Evolutionary conservation across 108 stramenopile species (phyloP).

Genomic region (Epithemia pelagica): DNA sequence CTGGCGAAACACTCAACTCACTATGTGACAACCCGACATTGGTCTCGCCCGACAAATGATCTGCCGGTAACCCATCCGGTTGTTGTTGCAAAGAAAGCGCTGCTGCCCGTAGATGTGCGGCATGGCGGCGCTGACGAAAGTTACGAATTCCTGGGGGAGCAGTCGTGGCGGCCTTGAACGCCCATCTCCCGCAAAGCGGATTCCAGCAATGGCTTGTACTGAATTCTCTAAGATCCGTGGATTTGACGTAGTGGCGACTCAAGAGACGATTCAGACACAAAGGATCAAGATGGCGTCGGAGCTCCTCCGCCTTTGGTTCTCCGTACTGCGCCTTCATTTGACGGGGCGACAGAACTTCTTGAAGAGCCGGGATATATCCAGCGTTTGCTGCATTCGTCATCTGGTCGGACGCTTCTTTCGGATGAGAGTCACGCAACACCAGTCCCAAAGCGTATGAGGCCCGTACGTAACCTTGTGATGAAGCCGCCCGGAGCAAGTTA

Average conservation of each 20-base stretch:
- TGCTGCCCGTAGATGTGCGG: neutral
- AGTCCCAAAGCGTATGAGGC: constrained; percentile 71
- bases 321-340: constrained; percentile 71
- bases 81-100: neutral
- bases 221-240: constrained; percentile 38
- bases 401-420: constrained; percentile 42
- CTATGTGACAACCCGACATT: neutral
- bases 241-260: constrained; percentile 55
- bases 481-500: constrained; percentile 50
- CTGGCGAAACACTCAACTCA: neutral
- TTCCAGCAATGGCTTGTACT: constrained; percentile 89
- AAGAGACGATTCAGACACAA: constrained; percentile 60
- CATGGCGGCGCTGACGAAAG: neutral
- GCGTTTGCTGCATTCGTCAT: constrained; percentile 44
- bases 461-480: constrained; percentile 44
- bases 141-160: neutral
- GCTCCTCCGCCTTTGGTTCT: constrained; percentile 54
- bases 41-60: neutral
- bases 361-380: constrained; percentile 65
- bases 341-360: constrained; percentile 51
- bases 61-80: neutral
- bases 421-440: constrained; percentile 63
- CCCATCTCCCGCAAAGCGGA: constrained; percentile 80
- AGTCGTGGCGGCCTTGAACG: constrained; percentile 50
- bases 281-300: constrained; percentile 61